Conservation (phyloP, 1,284 basidiomycete species). For the Inonotus obliquus region DNA sequence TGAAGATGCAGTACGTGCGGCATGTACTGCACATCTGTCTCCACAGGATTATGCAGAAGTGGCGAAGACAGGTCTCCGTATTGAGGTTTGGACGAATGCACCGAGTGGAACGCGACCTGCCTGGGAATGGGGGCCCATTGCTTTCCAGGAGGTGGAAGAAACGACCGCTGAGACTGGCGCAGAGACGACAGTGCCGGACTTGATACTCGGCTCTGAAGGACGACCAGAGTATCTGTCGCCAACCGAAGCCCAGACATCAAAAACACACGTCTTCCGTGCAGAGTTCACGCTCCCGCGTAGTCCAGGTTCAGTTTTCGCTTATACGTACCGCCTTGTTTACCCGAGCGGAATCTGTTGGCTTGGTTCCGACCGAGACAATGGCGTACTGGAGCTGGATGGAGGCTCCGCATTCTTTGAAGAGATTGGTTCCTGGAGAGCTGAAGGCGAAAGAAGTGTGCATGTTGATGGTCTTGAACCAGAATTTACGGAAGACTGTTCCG, state of each 20-base stretch:
- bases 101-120: slow-evolving; percentile 25
- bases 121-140: slow-evolving; percentile 37
- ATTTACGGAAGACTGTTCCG: background rate
- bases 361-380: slow-evolving; percentile 38
- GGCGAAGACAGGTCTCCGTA: slow-evolving; percentile 28
- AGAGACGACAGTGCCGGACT: background rate
- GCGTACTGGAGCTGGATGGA: slow-evolving; percentile 29
- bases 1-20: slow-evolving; percentile 24
- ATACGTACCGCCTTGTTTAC: slow-evolving; percentile 43
- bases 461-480: background rate
- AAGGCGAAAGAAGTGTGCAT: background rate
- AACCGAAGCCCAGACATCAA: background rate
- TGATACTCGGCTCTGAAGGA: background rate
- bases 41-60: slow-evolving; percentile 32
- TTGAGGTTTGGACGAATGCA: slow-evolving; percentile 47
- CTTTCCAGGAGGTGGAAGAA: slow-evolving; percentile 27
- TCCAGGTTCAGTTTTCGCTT: slow-evolving; percentile 24
- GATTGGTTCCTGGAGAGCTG: background rate
- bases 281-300: slow-evolving; percentile 18
- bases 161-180: slow-evolving; percentile 3
- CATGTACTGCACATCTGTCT: slow-evolving; percentile 35
- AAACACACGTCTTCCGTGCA: slow-evolving; percentile 7
- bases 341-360: slow-evolving; percentile 41
- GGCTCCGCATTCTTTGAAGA: slow-evolving; percentile 1
- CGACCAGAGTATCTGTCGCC: background rate